Conservation (phyloP, 1,284 basidiomycete species). For the Macrocystidia cucumis region DNA sequence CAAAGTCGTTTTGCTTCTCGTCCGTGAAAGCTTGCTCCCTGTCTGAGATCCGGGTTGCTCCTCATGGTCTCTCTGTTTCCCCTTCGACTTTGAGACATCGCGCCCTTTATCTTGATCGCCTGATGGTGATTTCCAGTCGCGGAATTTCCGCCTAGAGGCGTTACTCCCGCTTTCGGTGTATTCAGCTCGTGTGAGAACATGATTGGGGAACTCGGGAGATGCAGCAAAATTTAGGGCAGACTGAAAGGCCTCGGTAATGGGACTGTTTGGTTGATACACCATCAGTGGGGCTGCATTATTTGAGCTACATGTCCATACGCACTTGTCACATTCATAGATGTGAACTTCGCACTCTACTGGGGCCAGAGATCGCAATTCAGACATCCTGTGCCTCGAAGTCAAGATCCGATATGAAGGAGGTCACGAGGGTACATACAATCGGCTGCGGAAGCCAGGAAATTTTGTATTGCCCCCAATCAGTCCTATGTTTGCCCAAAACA, state of each 20-base stretch:
- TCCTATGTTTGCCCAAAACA: slow-evolving; percentile 94
- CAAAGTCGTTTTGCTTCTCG: slow-evolving; percentile 13
- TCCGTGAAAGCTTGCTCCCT: slow-evolving; percentile 14
- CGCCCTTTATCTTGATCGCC: slow-evolving; percentile 24
- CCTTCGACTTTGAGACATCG: slow-evolving; percentile 19
- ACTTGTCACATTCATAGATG: slow-evolving; percentile 72
- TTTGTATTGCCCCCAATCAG: slow-evolving; percentile 80
- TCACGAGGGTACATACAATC: slow-evolving; percentile 51
- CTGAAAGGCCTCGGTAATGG: slow-evolving; percentile 67
- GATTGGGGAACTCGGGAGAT: slow-evolving; percentile 41
- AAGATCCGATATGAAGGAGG: slow-evolving; percentile 8
- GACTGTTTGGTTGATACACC: slow-evolving; percentile 30
- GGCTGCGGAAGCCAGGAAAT: slow-evolving; percentile 64
- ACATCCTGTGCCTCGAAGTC: slow-evolving; percentile 29
- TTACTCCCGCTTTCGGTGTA: slow-evolving; percentile 77
- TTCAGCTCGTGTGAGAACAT: slow-evolving; percentile 67
- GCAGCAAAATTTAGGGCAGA: slow-evolving; percentile 57
- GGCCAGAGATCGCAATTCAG: slow-evolving; percentile 73
- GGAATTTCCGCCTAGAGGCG: slow-evolving; percentile 65
- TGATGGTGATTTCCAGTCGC: slow-evolving; percentile 28
- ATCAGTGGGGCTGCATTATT: not conserved
- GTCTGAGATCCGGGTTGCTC: slow-evolving; percentile 25
- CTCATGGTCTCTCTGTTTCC: slow-evolving; percentile 23
- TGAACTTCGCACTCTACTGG: slow-evolving; percentile 70
- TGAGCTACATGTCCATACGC: slow-evolving; percentile 22